Base-by-base conservation (phyloP, 225 moss, liverwort and hornwort species). In the Anthoceros angustus region DNA sequence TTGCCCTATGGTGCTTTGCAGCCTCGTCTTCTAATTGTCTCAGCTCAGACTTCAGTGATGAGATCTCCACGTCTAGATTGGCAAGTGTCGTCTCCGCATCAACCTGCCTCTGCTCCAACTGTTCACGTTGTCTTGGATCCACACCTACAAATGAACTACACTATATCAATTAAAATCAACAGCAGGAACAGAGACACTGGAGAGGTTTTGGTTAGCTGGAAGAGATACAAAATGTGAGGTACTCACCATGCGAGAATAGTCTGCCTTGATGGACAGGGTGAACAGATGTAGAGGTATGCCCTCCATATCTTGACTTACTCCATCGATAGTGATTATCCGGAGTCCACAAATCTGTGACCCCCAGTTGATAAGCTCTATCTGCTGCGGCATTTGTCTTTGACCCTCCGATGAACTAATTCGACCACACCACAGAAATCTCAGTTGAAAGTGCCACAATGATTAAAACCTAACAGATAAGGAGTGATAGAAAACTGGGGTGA, bases 291-390 rank as follows among this genome's bases (percentile, higher is more conserved):
- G 92, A 87, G 66, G 84, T 50, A 63, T 92, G 76, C 60, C 78
- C 76, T 40, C 95, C 84, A 73, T 98, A 98, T 82, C 84, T 82
- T 76, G 95, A 98, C 63, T 40, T 76, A 46, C 74, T 77, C 95
- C 95, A 98, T 69, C 88, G 85, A 76, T 92, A 92, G 67, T 92
- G 95, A 71, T 98, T 92, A 66, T 92, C 88, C 9, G 91, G 95
- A 69, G 95, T 98, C 95, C 95, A 98, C 26, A 98, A 80, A 69
- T 92, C 89, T 49, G 16, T 64, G 32, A 98, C 82, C 62, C 88
- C 87, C 41, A 87, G 46, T 21, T 69, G 66, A 63, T 74, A 70
- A 74, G 78, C 92, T 83, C 87, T 70, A 78, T 84, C 87, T 64
- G 95, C 95, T 71, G 81, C 85, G 23, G 39, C 42, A 74, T 98